These are phyloP conservation scores for Diaporthe aspalathi DNA, from an alignment of 2,329 filamentous ascomycete genomes.

Conservation along the genomic window DNA sequence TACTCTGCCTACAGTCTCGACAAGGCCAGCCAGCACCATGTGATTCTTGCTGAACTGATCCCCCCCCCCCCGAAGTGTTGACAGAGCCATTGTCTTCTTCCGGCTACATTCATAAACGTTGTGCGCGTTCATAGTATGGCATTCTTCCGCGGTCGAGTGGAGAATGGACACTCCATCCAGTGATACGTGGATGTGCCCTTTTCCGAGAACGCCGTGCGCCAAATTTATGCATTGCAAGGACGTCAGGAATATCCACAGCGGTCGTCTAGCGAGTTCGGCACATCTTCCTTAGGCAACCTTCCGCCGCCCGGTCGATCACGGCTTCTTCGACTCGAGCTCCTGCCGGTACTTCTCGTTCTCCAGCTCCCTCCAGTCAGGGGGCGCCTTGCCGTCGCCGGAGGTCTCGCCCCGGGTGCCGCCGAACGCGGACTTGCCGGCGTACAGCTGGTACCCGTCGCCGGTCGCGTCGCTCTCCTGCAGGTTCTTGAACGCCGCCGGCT, in stretches of 20 bases:
- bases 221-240: neutral
- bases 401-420: conserved; percentile 71
- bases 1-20: neutral
- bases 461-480: conserved; percentile 71
- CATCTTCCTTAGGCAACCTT: neutral
- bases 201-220: conserved; percentile 10
- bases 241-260: neutral
- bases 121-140: neutral
- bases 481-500: conserved; percentile 77
- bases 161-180: neutral
- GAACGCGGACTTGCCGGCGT: conserved; percentile 81
- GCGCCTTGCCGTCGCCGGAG: conserved; percentile 73
- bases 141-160: neutral
- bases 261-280: neutral
- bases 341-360: conserved; percentile 72
- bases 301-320: conserved; percentile 27
- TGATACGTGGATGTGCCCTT: neutral
- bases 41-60: neutral
- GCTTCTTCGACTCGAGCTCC: conserved; percentile 47
- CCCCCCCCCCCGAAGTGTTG: neutral
- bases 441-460: conserved; percentile 75
- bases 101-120: neutral
- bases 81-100: neutral
- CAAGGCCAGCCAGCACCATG: neutral
- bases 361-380: conserved; percentile 71